These are phyloP conservation scores for Alternaria ethzedia DNA, from an alignment of 2,329 filamentous ascomycete species.

Conservation along the genomic window DNA sequence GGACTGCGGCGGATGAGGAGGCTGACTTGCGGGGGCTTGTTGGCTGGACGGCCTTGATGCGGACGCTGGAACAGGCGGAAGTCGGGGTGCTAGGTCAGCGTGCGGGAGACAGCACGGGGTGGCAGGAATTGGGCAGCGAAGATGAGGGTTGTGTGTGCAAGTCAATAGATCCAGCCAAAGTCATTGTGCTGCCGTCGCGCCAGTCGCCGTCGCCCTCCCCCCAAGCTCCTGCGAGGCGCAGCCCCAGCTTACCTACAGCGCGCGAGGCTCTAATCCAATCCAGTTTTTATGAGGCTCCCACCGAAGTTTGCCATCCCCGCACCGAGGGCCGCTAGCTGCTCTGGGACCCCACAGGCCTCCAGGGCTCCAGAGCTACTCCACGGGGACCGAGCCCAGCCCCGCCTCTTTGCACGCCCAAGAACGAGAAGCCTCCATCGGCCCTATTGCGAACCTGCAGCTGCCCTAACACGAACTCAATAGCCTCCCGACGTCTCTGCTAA, in stretches of 20 bases:
- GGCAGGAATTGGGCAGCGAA: not conserved
- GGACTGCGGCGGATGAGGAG: slow-evolving; percentile 16
- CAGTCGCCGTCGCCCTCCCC: not conserved
- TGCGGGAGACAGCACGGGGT: not conserved
- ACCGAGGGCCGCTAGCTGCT: slow-evolving; percentile 12
- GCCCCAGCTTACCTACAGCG: slow-evolving; percentile 15
- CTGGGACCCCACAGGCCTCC: slow-evolving; percentile 7
- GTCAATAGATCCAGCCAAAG: not conserved
- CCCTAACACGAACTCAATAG: not conserved
- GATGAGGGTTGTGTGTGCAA: not conserved
- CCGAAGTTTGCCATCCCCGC: slow-evolving; percentile 17
- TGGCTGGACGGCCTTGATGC: slow-evolving; percentile 14
- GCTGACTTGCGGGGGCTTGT: slow-evolving; percentile 26
- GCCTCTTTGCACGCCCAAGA: not conserved
- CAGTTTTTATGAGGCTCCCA: slow-evolving; percentile 19
- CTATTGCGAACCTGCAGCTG: not conserved
- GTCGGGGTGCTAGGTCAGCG: slow-evolving; percentile 1
- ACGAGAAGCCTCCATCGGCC: slow-evolving; percentile 1
- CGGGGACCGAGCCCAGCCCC: slow-evolving; percentile 10
- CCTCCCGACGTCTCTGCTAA: not conserved
- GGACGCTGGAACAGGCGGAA: slow-evolving; percentile 11
- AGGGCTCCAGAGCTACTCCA: slow-evolving; percentile 4
- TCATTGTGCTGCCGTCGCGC: not conserved
- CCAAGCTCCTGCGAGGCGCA: slow-evolving; percentile 9
- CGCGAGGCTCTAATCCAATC: slow-evolving; percentile 19